Conservation (phyloP, 345 rosid species). For the Gossypium rotundifolium region DNA sequence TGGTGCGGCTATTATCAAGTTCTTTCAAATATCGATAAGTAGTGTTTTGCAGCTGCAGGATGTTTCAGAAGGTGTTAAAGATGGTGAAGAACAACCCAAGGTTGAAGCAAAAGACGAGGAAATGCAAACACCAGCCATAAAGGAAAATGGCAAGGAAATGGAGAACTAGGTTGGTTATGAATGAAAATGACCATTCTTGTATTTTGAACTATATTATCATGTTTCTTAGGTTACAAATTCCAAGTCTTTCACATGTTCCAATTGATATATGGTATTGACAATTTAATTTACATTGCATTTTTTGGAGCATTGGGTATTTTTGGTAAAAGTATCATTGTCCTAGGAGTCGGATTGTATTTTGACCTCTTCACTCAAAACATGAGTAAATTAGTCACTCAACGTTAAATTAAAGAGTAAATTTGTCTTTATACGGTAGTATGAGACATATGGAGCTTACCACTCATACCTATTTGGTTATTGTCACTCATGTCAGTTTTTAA, state of each 20-base stretch:
- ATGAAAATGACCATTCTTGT: conserved; percentile 21
- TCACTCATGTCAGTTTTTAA: too few species aligned
- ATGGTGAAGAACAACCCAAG: conserved; percentile 3
- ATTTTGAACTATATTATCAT: background rate
- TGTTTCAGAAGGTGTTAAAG: background rate
- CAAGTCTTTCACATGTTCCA: background rate
- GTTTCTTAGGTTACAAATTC: background rate
- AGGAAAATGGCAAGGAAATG: conserved; percentile 1
- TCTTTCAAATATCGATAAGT: background rate
- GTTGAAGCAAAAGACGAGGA: conserved; percentile 14
- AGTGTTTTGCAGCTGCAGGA: conserved; percentile 7
- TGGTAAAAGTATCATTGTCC: too few species aligned
- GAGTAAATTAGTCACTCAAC: too few species aligned
- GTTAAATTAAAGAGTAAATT: too few species aligned
- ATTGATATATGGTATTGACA: background rate
- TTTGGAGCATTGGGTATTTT: too few species aligned
- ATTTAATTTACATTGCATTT: background rate
- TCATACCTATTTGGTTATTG: too few species aligned
- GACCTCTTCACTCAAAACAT: too few species aligned
- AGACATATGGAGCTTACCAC: too few species aligned
- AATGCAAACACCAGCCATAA: background rate
- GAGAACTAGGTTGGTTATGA: conserved; percentile 15
- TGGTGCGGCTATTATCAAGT: too few species aligned
- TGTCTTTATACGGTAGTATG: too few species aligned
- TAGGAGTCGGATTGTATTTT: too few species aligned